Conservation (phyloP, 1,139 yeast species). For the Yamadazyma triangularis region DNA sequence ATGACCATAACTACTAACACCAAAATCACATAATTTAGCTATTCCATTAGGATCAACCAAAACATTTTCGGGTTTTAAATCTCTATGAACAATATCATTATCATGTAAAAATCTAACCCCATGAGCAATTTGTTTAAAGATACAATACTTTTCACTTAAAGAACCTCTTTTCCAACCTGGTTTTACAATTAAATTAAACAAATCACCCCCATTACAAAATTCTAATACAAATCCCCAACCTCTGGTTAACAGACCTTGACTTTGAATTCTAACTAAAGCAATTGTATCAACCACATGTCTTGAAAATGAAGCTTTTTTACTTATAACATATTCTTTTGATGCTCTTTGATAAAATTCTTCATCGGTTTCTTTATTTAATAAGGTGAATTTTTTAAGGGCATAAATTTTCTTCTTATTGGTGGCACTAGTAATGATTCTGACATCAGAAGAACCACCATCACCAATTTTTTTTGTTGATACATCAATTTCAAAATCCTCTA, state of each 20-base stretch:
- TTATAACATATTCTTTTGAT: conserved; percentile 57
- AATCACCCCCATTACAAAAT: conserved; percentile 54
- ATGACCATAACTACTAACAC: conserved; percentile 65
- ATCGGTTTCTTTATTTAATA: conserved; percentile 57
- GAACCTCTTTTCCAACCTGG: conserved; percentile 48
- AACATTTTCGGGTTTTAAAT: conserved; percentile 64
- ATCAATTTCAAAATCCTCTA: conserved; percentile 58
- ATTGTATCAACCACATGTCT: conserved; percentile 58
- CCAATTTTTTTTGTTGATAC: conserved; percentile 51
- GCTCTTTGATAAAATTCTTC: conserved; percentile 66
- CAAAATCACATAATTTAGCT: conserved; percentile 72
- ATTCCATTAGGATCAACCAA: conserved; percentile 53
- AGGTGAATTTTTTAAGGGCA: conserved; percentile 65
- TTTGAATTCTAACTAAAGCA: conserved; percentile 54
- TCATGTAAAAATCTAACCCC: conserved; percentile 54
- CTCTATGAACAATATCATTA: conserved; percentile 57
- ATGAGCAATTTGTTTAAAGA: conserved; percentile 55
- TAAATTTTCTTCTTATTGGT: conserved; percentile 36
- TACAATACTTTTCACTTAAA: conserved; percentile 50
- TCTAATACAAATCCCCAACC: conserved; percentile 80
- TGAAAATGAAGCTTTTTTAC: conserved; percentile 42
- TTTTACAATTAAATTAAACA: conserved; percentile 39
- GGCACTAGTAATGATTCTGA: conserved; percentile 43
- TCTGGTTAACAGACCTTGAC: conserved; percentile 49
- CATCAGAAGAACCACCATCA: conserved; percentile 71